phyloP scores from a whole-genome alignment of 805 yeast species.

The Saccharomycopsis sp. region DNA sequence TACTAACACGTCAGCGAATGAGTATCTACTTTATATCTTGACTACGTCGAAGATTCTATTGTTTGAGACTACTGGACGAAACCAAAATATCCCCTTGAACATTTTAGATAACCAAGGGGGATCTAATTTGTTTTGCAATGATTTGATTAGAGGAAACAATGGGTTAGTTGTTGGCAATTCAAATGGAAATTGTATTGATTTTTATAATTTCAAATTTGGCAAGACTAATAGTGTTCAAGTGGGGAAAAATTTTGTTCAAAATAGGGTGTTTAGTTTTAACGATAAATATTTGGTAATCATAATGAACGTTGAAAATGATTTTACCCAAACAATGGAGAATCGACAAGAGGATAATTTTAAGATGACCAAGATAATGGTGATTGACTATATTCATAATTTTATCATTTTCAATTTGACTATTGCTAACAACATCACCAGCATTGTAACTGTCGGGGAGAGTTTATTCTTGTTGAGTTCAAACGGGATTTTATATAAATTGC shows the following conservation, averaged over 20 bases:
- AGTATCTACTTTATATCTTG: slow-evolving; percentile 51
- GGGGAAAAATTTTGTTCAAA: slow-evolving; percentile 19
- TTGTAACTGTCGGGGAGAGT: slow-evolving; percentile 51
- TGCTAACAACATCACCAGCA: slow-evolving; percentile 54
- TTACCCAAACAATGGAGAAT: slow-evolving; percentile 9
- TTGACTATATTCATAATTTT: slow-evolving; percentile 65
- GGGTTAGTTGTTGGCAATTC: slow-evolving; percentile 14
- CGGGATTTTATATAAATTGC: slow-evolving; percentile 63
- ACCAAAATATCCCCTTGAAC: slow-evolving; percentile 53
- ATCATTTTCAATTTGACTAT: slow-evolving; percentile 63
- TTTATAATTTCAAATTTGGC: slow-evolving; percentile 19
- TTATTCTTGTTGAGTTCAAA: slow-evolving; percentile 62
- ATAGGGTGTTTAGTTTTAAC: slow-evolving; percentile 10
- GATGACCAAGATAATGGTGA: slow-evolving; percentile 33
- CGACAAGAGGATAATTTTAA: slow-evolving; percentile 3
- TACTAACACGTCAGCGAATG: slow-evolving; percentile 23
- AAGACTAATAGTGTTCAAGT: slow-evolving; percentile 16
- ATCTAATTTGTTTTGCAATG: slow-evolving; percentile 43
- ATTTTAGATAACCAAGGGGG: slow-evolving; percentile 42
- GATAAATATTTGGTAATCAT: slow-evolving; percentile 48
- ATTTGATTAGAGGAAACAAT: slow-evolving; percentile 26
- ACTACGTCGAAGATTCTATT: slow-evolving; percentile 69
- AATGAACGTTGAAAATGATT: slow-evolving; percentile 36
- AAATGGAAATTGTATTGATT: slow-evolving; percentile 14
- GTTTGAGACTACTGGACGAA: slow-evolving; percentile 71